Evolutionary conservation across 768 basidiomycete species (phyloP).

Genomic region (Tubosaeta sp.): DNA sequence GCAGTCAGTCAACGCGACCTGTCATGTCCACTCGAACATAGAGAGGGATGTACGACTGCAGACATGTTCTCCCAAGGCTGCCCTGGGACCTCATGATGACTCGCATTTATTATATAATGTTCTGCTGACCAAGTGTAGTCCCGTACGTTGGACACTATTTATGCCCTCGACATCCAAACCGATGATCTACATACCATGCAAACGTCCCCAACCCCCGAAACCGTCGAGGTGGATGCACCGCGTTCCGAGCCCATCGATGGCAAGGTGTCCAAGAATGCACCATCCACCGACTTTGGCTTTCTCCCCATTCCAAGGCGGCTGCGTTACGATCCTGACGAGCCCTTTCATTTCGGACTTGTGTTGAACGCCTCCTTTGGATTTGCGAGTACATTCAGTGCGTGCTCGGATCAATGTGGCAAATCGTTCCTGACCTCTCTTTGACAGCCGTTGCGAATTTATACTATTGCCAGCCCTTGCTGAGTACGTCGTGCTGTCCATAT

Average conservation of each 20-base stretch:
- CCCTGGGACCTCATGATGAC: neutral
- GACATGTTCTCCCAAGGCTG: neutral
- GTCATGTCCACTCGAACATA: neutral
- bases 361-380: slow-evolving; percentile 60
- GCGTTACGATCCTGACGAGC: slow-evolving; percentile 47
- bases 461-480: slow-evolving; percentile 78
- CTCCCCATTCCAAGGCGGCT: slow-evolving; percentile 58
- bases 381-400: slow-evolving; percentile 45
- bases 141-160: slow-evolving; percentile 8
- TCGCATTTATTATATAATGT: neutral
- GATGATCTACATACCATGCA: slow-evolving; percentile 9
- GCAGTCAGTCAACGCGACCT: neutral
- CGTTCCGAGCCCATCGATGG: neutral
- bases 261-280: neutral
- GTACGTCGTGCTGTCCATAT: slow-evolving; percentile 33
- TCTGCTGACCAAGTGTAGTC: neutral
- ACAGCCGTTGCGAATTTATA: slow-evolving; percentile 72
- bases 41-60: neutral
- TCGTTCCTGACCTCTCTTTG: neutral
- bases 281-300: slow-evolving; percentile 52
- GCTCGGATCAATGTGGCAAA: neutral
- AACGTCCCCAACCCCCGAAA: slow-evolving; percentile 6
- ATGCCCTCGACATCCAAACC: neutral
- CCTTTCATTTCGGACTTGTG: slow-evolving; percentile 48
- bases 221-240: neutral